Conservation (phyloP, 208 protist genomes). For the Leishmania martiniquensis region DNA sequence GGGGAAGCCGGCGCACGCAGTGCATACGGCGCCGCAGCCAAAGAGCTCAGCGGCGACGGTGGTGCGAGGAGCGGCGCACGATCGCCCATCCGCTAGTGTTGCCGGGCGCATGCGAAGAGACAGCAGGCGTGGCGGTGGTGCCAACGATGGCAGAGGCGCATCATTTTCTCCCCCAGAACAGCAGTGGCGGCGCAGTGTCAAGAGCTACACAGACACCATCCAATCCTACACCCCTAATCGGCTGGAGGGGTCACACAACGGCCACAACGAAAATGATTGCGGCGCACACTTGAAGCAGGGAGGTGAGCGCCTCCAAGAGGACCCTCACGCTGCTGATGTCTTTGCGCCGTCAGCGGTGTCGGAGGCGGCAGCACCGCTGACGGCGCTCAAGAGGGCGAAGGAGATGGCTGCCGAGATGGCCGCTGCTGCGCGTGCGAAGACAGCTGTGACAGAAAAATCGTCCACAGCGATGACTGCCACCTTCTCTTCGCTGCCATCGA, state of each 20-base stretch:
- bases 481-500: conserved; percentile 6
- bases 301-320: neutral
- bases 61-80: neutral
- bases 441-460: conserved; percentile 9
- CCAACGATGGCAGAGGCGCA: neutral
- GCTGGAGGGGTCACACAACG: neutral
- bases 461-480: neutral
- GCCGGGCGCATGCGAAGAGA: neutral
- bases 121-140: neutral
- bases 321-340: neutral
- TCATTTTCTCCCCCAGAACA: neutral
- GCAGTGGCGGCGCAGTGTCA: conserved; percentile 16
- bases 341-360: neutral
- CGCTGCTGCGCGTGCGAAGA: conserved; percentile 16
- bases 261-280: neutral
- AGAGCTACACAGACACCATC: conserved; percentile 26
- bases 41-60: neutral
- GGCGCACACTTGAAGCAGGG: neutral
- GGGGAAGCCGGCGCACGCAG: neutral
- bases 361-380: conserved; percentile 17
- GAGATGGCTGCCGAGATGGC: conserved; percentile 18
- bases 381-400: conserved; percentile 26
- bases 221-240: conserved; percentile 9
- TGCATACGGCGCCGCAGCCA: neutral
- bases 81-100: neutral